Evolutionary conservation across 1,284 basidiomycete species (phyloP).

Genomic region (Naganishia sp.): DNA sequence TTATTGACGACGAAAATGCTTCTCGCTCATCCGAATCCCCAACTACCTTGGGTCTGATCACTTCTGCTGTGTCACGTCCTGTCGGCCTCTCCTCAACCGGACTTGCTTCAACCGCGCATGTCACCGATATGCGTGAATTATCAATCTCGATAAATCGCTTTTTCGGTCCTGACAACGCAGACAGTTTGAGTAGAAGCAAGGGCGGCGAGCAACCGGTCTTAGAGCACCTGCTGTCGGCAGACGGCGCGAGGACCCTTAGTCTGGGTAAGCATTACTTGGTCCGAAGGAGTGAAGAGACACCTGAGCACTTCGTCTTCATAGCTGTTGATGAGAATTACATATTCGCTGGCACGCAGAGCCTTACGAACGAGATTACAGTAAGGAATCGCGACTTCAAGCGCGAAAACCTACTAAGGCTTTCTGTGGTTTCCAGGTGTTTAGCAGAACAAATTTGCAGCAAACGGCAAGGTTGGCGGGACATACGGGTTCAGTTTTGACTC

Average conservation of each 20-base stretch:
- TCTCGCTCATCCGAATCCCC: background rate
- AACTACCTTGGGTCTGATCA: background rate
- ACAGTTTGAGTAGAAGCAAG: constrained; percentile 50
- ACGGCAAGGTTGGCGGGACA: constrained; percentile 79
- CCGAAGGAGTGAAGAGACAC: background rate
- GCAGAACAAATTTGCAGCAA: constrained; percentile 67
- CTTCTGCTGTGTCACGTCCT: background rate
- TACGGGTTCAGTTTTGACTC: constrained; percentile 76
- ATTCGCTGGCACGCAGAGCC: constrained; percentile 79
- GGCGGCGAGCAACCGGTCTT: constrained; percentile 50
- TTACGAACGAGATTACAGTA: constrained; percentile 68
- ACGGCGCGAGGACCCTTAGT: constrained; percentile 62
- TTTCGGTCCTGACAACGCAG: constrained; percentile 33
- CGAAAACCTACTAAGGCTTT: no score
- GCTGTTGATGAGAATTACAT: constrained; percentile 71
- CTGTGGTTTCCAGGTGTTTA: constrained; percentile 68
- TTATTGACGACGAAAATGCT: background rate
- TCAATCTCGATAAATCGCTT: constrained; percentile 1
- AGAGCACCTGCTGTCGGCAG: constrained; percentile 51
- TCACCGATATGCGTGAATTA: background rate
- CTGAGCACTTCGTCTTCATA: background rate
- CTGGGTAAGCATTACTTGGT: constrained; percentile 47
- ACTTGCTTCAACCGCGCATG: background rate
- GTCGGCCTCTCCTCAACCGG: background rate
- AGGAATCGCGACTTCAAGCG: constrained; percentile 22